Evolutionary conservation across 306 rosid species (phyloP).

Genomic region (Dalbergia cochinchinensis): DNA sequence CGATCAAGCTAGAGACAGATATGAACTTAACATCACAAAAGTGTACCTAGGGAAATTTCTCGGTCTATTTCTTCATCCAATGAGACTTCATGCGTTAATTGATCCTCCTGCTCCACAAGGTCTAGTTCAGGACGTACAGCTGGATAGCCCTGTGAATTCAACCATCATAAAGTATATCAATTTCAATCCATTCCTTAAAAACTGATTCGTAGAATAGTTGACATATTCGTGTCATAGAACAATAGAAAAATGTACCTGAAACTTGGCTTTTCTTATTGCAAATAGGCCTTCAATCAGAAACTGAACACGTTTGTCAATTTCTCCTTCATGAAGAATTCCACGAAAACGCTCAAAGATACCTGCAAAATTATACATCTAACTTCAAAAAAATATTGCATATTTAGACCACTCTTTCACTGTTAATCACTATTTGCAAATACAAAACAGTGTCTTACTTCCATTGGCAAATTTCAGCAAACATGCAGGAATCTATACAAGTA

Average conservation of each 20-base stretch:
- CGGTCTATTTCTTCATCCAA: slow-evolving; percentile 60
- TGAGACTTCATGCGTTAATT: slow-evolving; percentile 46
- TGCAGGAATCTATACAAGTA: not conserved
- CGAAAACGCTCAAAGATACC: slow-evolving; percentile 97
- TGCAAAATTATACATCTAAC: slow-evolving; percentile 41
- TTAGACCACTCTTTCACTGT: slow-evolving; percentile 1
- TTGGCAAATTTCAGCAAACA: slow-evolving; percentile 22
- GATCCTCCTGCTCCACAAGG: slow-evolving; percentile 62
- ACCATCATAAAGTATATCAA: slow-evolving; percentile 2
- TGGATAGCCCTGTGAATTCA: slow-evolving; percentile 52
- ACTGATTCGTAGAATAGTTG: slow-evolving; percentile 25
- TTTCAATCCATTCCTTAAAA: slow-evolving; percentile 12
- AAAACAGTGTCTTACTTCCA: not conserved
- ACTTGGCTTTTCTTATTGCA: slow-evolving; percentile 84
- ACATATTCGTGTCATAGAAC: not conserved
- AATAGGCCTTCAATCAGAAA: slow-evolving; percentile 90
- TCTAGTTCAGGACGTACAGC: slow-evolving; percentile 59
- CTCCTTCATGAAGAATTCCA: slow-evolving; percentile 97
- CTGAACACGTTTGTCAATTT: slow-evolving; percentile 91
- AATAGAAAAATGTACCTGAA: slow-evolving; percentile 62
- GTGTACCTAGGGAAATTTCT: slow-evolving; percentile 38
- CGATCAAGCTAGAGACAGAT: too few relatives aligned
- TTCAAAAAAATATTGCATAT: not conserved
- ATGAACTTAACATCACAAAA: too few relatives aligned
- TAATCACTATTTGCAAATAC: not conserved